phyloP scores from a whole-genome alignment of 148 eudicot species.

The Rhododendron ovatum region DNA sequence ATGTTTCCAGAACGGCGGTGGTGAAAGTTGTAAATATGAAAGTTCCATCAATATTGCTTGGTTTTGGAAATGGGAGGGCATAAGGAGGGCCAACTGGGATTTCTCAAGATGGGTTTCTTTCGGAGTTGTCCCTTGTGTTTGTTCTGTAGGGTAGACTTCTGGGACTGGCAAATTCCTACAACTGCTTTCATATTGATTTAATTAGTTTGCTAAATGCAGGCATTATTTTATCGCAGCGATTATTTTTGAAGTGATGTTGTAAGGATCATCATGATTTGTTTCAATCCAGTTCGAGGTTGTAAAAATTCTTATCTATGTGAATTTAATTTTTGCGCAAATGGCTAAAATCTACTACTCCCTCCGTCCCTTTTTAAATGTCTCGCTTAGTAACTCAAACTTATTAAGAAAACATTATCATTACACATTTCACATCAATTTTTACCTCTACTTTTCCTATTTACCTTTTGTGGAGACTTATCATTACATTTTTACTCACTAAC shows the following conservation, averaged over 20 bases:
- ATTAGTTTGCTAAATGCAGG: not conserved
- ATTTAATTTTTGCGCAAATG: too few relatives aligned
- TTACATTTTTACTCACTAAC: too few relatives aligned
- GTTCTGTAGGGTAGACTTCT: not conserved
- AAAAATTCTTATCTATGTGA: too few relatives aligned
- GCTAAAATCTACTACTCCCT: too few relatives aligned
- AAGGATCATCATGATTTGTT: not conserved
- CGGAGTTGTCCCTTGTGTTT: not conserved
- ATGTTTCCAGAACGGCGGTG: not conserved
- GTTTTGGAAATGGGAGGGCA: not conserved
- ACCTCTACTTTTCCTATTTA: too few relatives aligned
- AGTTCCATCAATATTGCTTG: not conserved
- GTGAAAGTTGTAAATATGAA: not conserved
- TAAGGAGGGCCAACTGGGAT: not conserved
- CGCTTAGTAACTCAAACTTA: too few relatives aligned
- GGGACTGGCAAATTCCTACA: not conserved
- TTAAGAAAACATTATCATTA: too few relatives aligned
- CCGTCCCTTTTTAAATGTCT: too few relatives aligned
- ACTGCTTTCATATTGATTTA: not conserved
- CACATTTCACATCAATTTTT: too few relatives aligned
- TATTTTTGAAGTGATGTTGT: not conserved
- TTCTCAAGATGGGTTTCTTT: constrained; percentile 13
- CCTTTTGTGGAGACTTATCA: too few relatives aligned
- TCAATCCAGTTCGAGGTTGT: too few relatives aligned
- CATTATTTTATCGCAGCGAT: not conserved